Conservation (phyloP, 73 alveolate species). For the Paraurostyla sp. region DNA sequence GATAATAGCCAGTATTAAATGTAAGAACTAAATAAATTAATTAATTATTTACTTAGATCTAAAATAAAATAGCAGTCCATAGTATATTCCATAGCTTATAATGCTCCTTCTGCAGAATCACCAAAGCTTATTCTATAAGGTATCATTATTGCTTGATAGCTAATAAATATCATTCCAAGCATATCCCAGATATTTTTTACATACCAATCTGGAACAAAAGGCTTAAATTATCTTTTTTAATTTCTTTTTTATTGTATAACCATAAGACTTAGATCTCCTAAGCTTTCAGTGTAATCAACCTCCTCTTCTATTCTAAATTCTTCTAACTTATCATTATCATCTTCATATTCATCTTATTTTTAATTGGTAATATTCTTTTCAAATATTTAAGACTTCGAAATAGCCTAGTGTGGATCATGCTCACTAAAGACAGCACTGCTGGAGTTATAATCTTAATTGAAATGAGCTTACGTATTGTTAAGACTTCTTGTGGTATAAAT, state of each 20-base stretch:
- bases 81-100: conserved; percentile 22
- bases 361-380: not conserved
- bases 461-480: not conserved
- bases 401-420: not conserved
- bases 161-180: conserved; percentile 36
- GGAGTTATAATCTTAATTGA: not conserved
- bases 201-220: conserved; percentile 48
- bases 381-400: not conserved
- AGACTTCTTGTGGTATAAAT: conserved; percentile 5
- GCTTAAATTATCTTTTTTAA: not conserved
- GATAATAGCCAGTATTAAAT: conserved; percentile 80
- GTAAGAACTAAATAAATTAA: conserved; percentile 16
- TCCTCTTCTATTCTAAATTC: not conserved
- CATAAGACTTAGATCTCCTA: conserved; percentile 26
- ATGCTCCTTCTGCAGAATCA: conserved; percentile 65
- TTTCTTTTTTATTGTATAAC: not conserved
- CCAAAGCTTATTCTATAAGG: conserved; percentile 76
- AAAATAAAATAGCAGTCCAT: conserved; percentile 74
- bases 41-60: conserved; percentile 29
- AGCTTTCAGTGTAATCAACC: conserved; percentile 26
- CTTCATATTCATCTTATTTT: not conserved
- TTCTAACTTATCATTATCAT: not conserved
- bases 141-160: conserved; percentile 70
- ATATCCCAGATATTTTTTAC: conserved; percentile 59
- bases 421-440: not conserved